Evolutionary conservation across 2,329 filamentous ascomycete species (phyloP), one percentile per base, ranked within the genome.

Genomic region (Xylariaceae sp.): DNA sequence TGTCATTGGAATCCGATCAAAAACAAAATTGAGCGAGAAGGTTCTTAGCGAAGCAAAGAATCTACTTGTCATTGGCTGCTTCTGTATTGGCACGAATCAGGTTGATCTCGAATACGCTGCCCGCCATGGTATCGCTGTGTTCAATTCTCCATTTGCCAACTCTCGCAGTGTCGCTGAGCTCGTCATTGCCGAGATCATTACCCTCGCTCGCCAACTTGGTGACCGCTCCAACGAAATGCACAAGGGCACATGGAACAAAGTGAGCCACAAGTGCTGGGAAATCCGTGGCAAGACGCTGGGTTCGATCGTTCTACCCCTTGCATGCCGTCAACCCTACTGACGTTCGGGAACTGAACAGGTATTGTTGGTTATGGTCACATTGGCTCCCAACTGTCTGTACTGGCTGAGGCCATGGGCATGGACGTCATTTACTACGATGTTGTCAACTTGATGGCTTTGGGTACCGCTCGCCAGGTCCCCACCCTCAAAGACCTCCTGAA

Each of bases 61-160:
- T 70, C 81, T 99, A 48, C 88, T 97, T 53, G 94, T 97, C 56
- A 84, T 97, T 63, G 94, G 94, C 55, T 99, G 94, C 77, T 99
- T 99, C 81, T 99, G 94, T 72, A 99, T 99, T 65, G 94, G 94
- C 60, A 99, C 94, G 51, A 97, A 96, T 75, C 91, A 96, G 71
- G 91, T 96, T 60, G 87, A 96, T 69, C 83, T 96, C 54, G 82
- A 90, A 56, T 93, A 84, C 67, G 90, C 91, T 31, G 90, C 90
- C 44, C 80, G 81, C 61, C 84, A 89, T 67, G 91, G 94, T 60
- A 96, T 97, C 69, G 91, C 92, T 34, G 94, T 99, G 59, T 99
- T 99, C 84, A 99, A 99, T 76, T 97, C 94, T 42, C 94, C 94
- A 1, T 99, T 99, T 74, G 92, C 89, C 75, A 99, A 99, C 75